phyloP scores from a whole-genome alignment of 2,329 filamentous ascomycete species.

The Elsinoe necatrix region DNA sequence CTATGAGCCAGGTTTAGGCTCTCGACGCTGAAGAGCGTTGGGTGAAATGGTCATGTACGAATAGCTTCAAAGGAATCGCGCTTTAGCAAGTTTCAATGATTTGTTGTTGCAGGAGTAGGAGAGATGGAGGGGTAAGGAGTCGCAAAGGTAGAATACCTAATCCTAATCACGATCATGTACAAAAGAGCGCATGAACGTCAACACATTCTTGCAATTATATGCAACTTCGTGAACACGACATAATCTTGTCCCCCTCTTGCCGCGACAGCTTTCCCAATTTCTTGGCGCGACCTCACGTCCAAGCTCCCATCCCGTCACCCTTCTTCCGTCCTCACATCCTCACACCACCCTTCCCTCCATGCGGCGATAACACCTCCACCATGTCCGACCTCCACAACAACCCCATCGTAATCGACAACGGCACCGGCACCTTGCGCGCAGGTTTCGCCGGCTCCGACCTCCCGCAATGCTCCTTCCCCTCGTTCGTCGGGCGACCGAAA shows the following conservation, averaged over 20 bases:
- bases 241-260: too few species aligned
- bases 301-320: background rate
- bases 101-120: background rate
- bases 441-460: conserved; percentile 94
- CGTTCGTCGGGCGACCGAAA: conserved; percentile 92
- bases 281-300: conserved; percentile 10
- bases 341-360: background rate
- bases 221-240: too few species aligned
- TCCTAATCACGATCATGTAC: conserved; percentile 3
- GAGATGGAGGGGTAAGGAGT: background rate
- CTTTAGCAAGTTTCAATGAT: background rate
- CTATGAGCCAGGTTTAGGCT: conserved; percentile 51
- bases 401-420: conserved; percentile 97
- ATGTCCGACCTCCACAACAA: conserved; percentile 86
- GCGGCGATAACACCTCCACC: conserved; percentile 18
- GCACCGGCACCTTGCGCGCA: conserved; percentile 92
- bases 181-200: background rate
- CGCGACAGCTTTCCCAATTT: background rate
- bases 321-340: background rate
- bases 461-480: conserved; percentile 95
- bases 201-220: too few species aligned
- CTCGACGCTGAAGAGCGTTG: background rate
- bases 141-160: conserved; percentile 3
- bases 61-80: background rate
- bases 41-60: background rate